Evolutionary conservation across 371 early-diverging fungal genomes (phyloP), one percentile per base, ranked within the genome.

Genomic region (Syncephalastrum monosporum): DNA sequence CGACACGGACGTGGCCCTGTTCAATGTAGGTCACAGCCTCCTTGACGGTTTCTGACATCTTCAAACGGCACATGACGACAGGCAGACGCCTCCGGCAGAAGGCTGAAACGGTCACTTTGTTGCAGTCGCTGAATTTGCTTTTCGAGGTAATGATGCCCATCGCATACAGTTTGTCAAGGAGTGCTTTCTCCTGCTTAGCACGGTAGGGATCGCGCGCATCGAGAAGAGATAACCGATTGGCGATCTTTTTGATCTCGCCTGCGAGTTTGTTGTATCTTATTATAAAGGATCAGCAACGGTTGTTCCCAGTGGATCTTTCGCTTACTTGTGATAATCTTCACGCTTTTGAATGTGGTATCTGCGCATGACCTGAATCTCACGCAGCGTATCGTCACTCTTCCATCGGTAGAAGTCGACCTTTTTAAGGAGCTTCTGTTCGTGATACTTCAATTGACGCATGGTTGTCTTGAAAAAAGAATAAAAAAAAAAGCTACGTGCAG

Each of bases 401-500:
- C 97, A 99, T 70, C 98, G 91, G 48, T 98, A 69, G 60, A 99
- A 97, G 77, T 99, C 95, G 47, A 99, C 98, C 87, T 99, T 99
- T 74, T 93, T 93, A 46, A 99, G 82, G 14, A 99, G 87, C 81
- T 97, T 99, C 77, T 96, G 83, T 78, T 99, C 99, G 83, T 99
- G 99, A 82, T 89, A 87, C 69, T 98, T 96, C 58, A 99, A 74
- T 68, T 94, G 87, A 66, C 94, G 69, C 79, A 78, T 78, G 47
- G 43, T 52, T 55, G 47, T 47, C 19, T 44, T 23, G 7, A 43
- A 25, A 56, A 44, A 25, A 17, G 46, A 47, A 52, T 17, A 41
- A 52, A 52, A 52, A 17, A 33, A 25, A 27, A 52, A 33, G 10
- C 15, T 33, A 25, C 1, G 38, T 38, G 38, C 12, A 33, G 16